Base-by-base conservation (phyloP, 164 flowering plant species). In the Berberis thunbergii region DNA sequence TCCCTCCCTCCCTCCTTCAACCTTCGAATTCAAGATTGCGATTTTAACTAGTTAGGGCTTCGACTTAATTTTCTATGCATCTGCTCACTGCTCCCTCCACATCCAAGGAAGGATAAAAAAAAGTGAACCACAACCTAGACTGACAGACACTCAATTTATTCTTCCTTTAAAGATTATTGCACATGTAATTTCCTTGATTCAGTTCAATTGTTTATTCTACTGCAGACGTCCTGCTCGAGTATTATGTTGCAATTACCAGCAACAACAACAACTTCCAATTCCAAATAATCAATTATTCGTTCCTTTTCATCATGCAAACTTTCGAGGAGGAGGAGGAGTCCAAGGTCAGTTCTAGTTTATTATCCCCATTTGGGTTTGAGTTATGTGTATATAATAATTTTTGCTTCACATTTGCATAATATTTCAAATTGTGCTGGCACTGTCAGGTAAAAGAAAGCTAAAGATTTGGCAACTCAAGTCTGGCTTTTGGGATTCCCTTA, bases 401-500 rank as follows among this genome's bases (percentile, higher is more conserved):
- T 5, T 9, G 9, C 5, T 48, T 48, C 9, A 5, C 50, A 48
- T 5, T 9, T 48, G 9, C 55, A 8, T 53, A 6, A 6, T 53
- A 8, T 3, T n/a, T 53, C 26, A 4, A 9, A 9, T 44, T 54
- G 9, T 64, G 4, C n/a, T 13, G 2, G 4, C 57, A 68, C 67
- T 69, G 66, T 65, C 85, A 85, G 97, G 63, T 10, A 73, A 69
- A 49, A 74, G 72, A 67, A 79, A 73, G 72, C 72, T 61, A 45
- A 81, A 69, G 79, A 63, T 65, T 77, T 80, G 49, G 53, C 78
- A 63, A 8, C 61, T 79, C 62, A 79, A 63, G 79, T 81, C 91
- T 65, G 66, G 75, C 67, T 84, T 91, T 67, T 91, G 97, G 97
- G 94, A 91, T 41, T 78, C 84, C 61, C 80, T 92, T 53, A 83